Evolutionary conservation across 768 basidiomycete species (phyloP).

Genomic region (Postia placenta): DNA sequence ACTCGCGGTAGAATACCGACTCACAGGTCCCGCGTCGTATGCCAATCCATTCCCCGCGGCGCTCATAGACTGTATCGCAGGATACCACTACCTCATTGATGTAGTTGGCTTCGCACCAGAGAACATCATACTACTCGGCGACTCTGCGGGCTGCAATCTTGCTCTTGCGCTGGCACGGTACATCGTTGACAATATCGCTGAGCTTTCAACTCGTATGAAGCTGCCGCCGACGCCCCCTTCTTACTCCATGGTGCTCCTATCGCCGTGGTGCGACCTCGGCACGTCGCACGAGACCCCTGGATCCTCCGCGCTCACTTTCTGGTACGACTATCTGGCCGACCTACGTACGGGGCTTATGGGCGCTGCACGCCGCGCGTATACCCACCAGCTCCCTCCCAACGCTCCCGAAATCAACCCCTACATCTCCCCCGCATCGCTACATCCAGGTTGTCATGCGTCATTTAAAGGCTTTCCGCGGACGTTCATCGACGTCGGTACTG

Average conservation of each 20-base stretch:
- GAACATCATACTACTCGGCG: conserved; percentile 63
- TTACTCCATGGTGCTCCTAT: conserved; percentile 38
- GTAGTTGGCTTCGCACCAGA: conserved; percentile 48
- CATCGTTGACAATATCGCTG: conserved; percentile 41
- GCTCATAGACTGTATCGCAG: conserved; percentile 67
- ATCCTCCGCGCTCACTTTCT: conserved; percentile 31
- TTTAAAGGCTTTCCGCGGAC: conserved; percentile 58
- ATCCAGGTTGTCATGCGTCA: conserved; percentile 6
- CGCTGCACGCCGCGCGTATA: not conserved
- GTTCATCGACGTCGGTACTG: conserved; percentile 51
- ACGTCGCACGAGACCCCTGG: conserved; percentile 25
- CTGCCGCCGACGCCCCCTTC: not conserved
- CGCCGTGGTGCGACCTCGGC: conserved; percentile 51
- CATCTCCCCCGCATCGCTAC: conserved; percentile 5
- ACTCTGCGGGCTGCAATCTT: conserved; percentile 77
- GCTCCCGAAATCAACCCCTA: conserved; percentile 3
- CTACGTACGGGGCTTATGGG: not conserved
- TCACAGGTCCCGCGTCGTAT: conserved; percentile 34
- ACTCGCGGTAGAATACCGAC: conserved; percentile 69
- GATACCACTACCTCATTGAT: conserved; percentile 64
- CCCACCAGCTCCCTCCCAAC: not conserved
- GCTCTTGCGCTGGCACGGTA: conserved; percentile 58
- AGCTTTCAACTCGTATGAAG: conserved; percentile 6
- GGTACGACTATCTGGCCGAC: conserved; percentile 2
- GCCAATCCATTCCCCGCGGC: conserved; percentile 68